Evolutionary conservation across 805 yeast genomes (phyloP).

Genomic region (Sugiyamaella qingdaonensis): DNA sequence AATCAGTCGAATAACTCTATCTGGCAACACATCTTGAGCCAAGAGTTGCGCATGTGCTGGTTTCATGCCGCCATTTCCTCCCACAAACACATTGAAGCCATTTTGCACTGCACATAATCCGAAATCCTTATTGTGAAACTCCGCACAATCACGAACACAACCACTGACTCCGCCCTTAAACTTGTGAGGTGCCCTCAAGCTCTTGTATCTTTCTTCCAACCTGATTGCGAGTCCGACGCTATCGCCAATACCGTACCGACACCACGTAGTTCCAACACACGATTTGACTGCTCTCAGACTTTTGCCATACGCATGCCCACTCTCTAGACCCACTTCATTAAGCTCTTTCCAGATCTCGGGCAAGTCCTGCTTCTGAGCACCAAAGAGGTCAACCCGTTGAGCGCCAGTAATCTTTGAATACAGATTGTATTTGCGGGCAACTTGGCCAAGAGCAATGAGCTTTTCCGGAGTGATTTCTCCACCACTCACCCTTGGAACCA

Average conservation of each 20-base stretch:
- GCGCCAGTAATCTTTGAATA: slow-evolving; percentile 10
- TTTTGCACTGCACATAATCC: slow-evolving; percentile 38
- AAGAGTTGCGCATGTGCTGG: slow-evolving; percentile 38
- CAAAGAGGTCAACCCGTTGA: slow-evolving; percentile 7
- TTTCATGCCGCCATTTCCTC: slow-evolving; percentile 41
- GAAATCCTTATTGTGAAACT: slow-evolving; percentile 38
- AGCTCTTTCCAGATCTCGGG: slow-evolving; percentile 8
- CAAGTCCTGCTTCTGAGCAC: slow-evolving; percentile 8
- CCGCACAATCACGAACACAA: slow-evolving; percentile 39
- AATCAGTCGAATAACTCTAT: slow-evolving; percentile 35
- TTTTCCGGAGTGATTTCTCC: slow-evolving; percentile 40
- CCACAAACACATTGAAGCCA: slow-evolving; percentile 37
- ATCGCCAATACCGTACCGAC: slow-evolving; percentile 39
- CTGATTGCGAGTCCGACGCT: slow-evolving; percentile 39
- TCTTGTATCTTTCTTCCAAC: slow-evolving; percentile 37
- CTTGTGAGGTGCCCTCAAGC: slow-evolving; percentile 38
- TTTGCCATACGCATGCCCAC: slow-evolving; percentile 40
- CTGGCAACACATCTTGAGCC: slow-evolving; percentile 35
- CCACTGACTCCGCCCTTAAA: slow-evolving; percentile 40
- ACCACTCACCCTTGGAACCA: slow-evolving; percentile 38
- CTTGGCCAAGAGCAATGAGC: slow-evolving; percentile 19
- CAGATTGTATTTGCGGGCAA: slow-evolving; percentile 7
- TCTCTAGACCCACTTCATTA: slow-evolving; percentile 27
- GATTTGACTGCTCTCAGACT: slow-evolving; percentile 37
- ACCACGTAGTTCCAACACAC: slow-evolving; percentile 40